Base-by-base conservation (phyloP, 164 flowering plant genomes). In the Pachysandra terminalis region DNA sequence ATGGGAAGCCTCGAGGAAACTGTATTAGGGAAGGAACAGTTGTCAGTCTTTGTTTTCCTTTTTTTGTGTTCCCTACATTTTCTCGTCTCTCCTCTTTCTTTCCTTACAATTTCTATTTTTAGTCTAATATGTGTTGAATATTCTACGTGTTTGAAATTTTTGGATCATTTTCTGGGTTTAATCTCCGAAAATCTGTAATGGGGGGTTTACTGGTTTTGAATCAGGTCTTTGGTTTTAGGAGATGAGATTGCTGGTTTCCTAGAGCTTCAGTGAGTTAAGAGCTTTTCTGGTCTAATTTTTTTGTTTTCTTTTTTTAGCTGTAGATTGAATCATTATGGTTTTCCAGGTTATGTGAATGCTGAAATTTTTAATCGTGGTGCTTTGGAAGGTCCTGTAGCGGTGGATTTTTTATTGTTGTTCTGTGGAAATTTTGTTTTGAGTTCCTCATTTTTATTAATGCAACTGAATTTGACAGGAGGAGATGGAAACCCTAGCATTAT, bases 361-460 rank as follows among this genome's bases (percentile, higher is more conserved):
- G 37, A 37, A 23, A 58, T 71, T n/a, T 59, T 45, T 37, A 53
- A 52, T 60, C 17, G 53, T 35, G 52, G 26, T 65, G 48, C n/a
- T 26, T n/a, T 66, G 56, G 19, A n/a, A 2, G 53, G 40, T 25
- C 10, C 17, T 19, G 17, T 23, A 17, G 5, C 19, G 53, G 1
- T 57, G 69, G 63, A 17, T 17, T 56, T 54, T 53, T 64, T 37
- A 49, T 64, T 28, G 71, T 14, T 21, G 10, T 15, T 35, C 32
- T 19, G 56, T 5, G 21, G 58, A n/a, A 55, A 19, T 0, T 55
- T 55, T 23, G 26, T n/a, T 58, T 58, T 13, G 37, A 27, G 66
- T 19, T 52, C 23, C 13, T 27, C 35, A 25, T n/a, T 49, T 51
- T 52, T 0, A 7, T 27, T 17, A 0, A 7, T 22, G 5, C 41